A percentile compares a stretch with the other conserved stretches of the same genome.
phyloP scores from a whole-genome alignment of 345 rosid genomes.

The Nasturtium officinale region DNA sequence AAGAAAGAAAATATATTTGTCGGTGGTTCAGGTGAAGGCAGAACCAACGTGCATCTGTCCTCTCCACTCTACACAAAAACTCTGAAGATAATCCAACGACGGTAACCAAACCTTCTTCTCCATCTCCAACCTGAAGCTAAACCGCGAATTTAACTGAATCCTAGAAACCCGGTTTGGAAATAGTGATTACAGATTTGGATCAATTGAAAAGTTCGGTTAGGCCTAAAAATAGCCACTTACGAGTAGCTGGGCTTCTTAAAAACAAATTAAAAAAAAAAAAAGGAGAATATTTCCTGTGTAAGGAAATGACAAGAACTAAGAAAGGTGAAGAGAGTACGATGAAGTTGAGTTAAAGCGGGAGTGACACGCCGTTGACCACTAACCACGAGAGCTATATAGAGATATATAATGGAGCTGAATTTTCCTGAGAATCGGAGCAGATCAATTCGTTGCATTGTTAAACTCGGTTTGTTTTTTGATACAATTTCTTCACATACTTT shows the following conservation, averaged over 20 bases:
- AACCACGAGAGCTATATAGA: neutral
- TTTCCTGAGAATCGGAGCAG: slow-evolving; percentile 32
- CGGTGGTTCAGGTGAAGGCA: slow-evolving; percentile 36
- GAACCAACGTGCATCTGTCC: slow-evolving; percentile 29
- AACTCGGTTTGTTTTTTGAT: slow-evolving; percentile 63
- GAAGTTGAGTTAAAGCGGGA: slow-evolving; percentile 31
- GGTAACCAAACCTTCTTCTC: neutral
- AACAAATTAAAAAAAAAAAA: neutral
- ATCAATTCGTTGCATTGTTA: slow-evolving; percentile 87
- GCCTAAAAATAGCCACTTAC: no score
- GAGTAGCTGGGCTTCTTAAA: neutral
- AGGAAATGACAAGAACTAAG: slow-evolving; percentile 22
- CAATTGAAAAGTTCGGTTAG: no score
- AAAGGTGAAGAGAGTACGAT: slow-evolving; percentile 8
- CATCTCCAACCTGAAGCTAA: slow-evolving; percentile 11
- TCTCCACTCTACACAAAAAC: neutral
- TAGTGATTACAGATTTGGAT: no score
- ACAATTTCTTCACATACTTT: neutral
- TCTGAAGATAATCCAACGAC: slow-evolving; percentile 4
- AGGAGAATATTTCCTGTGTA: slow-evolving; percentile 11
- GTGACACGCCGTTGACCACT: slow-evolving; percentile 32
- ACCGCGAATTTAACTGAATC: slow-evolving; percentile 8
- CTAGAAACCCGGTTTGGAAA: slow-evolving; percentile 7
- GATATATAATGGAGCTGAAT: slow-evolving; percentile 37
- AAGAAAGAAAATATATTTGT: neutral